Base-by-base conservation (phyloP, 2,329 filamentous ascomycete genomes). In the Microascus cirrosus region DNA sequence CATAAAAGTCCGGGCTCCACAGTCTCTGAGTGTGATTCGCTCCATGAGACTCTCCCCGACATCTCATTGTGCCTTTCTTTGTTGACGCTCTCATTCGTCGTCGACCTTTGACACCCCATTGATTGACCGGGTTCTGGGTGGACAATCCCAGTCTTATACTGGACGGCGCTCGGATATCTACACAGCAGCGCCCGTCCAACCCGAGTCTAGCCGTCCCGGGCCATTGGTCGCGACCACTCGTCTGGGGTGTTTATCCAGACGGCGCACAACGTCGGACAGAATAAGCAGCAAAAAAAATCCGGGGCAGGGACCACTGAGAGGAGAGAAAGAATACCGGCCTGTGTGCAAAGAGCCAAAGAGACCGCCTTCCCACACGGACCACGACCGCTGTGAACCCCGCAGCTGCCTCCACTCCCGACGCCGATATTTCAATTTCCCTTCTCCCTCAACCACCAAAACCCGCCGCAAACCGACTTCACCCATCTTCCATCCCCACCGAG, bases 401-500 rank as follows among this genome's bases (percentile, higher is more conserved):
- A 56, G 55, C 39, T 22, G 13, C 54, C 20, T 20, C n/a, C 42
- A 28, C 39, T 48, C 48, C 39, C 54, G 24, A 12, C 24, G 10
- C 18, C 39, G 28, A 51, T 50, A 35, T 51, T 48, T 15, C 39
- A 20, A 32, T 22, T 34, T n/a, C 54, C n/a, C 45, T 15, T 24
- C 42, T 51, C 34, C 56, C 59, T 57, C 59, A 50, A 50, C 59
- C 58, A 59, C 53, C 58, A 52, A 51, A 54, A 62, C 58, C 60
- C 59, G 60, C 56, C 55, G 45, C 60, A 59, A 62, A 58, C 60
- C 59, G 58, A 35, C 55, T 56, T 56, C 55, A 56, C 24, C 55
- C 55, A 56, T 56, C 54, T 3, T 50, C 36, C 36, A 42, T 50
- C 18, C 7, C 22, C 45, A 24, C 20, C 45, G 11, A 45, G 35